These are phyloP conservation scores for Dendrobium chrysotoxum DNA, from an alignment of 106 monocot genomes.

Conservation along the genomic window DNA sequence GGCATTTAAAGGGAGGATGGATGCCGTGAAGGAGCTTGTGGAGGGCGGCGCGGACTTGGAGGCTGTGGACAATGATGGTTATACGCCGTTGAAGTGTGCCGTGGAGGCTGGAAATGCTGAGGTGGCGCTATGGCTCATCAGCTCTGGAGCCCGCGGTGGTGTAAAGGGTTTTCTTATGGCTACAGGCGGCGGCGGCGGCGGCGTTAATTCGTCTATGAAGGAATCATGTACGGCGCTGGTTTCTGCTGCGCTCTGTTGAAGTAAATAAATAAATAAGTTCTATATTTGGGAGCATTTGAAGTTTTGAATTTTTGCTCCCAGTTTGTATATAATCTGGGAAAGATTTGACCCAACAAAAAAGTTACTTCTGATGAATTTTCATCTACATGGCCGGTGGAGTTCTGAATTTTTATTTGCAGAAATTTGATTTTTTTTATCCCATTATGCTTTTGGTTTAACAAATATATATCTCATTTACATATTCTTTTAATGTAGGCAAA, in stretches of 20 bases:
- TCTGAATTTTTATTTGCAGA: too few species aligned
- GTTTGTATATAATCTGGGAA: too few species aligned
- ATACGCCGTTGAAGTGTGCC: conserved; percentile 26
- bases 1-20: conserved; percentile 27
- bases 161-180: background rate
- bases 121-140: conserved; percentile 19
- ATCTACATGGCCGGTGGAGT: too few species aligned
- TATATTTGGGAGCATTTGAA: background rate
- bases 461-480: too few species aligned
- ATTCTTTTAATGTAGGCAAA: too few species aligned
- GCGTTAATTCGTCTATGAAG: background rate
- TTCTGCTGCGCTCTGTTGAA: background rate
- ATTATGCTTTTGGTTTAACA: too few species aligned
- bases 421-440: too few species aligned
- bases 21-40: conserved; percentile 13
- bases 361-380: too few species aligned
- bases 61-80: conserved; percentile 22
- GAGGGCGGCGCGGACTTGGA: conserved; percentile 19
- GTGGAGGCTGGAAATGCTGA: conserved; percentile 23
- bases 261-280: background rate
- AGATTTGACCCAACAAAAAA: too few species aligned
- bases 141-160: conserved; percentile 5
- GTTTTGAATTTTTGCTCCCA: background rate
- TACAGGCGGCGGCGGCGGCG: background rate
- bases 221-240: background rate